Conservation (phyloP, 495 filamentous ascomycete species). For the Hyaloscypha hepaticicola region DNA sequence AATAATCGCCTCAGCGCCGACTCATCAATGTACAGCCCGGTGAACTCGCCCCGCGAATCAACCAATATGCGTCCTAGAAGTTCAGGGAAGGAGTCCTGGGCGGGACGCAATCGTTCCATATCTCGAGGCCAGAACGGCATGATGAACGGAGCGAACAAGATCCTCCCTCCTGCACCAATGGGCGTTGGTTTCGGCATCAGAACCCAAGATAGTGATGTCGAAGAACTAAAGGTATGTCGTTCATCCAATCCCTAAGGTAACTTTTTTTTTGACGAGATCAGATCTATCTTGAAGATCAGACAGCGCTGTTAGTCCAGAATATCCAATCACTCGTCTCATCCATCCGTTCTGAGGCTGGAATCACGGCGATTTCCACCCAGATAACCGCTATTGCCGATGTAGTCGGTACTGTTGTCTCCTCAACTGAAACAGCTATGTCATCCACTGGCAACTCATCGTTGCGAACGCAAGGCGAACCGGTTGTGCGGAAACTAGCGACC, state of each 20-base stretch:
- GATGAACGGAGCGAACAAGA: slow-evolving; percentile 38
- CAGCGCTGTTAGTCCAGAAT: slow-evolving; percentile 72
- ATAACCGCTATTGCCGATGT: slow-evolving; percentile 69
- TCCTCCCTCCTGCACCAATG: slow-evolving; percentile 36
- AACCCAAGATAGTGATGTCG: slow-evolving; percentile 52
- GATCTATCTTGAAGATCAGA: slow-evolving; percentile 85
- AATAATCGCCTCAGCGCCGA: slow-evolving; percentile 40
- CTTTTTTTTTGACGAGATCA: slow-evolving; percentile 33
- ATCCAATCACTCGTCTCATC: slow-evolving; percentile 79
- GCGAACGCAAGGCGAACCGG: slow-evolving; percentile 57
- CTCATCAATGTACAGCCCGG: slow-evolving; percentile 55
- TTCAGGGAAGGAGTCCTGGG: slow-evolving; percentile 30
- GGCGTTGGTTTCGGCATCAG: slow-evolving; percentile 32
- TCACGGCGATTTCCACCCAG: slow-evolving; percentile 65
- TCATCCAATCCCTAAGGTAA: not conserved
- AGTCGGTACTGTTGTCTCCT: slow-evolving; percentile 65
- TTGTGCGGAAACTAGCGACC: slow-evolving; percentile 59
- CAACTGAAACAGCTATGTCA: slow-evolving; percentile 61
- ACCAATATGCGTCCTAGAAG: slow-evolving; percentile 34
- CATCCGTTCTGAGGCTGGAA: slow-evolving; percentile 68
- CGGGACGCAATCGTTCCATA: slow-evolving; percentile 33
- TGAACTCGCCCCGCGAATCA: slow-evolving; percentile 53
- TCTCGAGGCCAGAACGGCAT: slow-evolving; percentile 35
- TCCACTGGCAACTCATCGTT: slow-evolving; percentile 42
- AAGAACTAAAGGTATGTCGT: slow-evolving; percentile 65